phyloP scores from a whole-genome alignment of 2,329 filamentous ascomycete species.

The Onygena corvina region DNA sequence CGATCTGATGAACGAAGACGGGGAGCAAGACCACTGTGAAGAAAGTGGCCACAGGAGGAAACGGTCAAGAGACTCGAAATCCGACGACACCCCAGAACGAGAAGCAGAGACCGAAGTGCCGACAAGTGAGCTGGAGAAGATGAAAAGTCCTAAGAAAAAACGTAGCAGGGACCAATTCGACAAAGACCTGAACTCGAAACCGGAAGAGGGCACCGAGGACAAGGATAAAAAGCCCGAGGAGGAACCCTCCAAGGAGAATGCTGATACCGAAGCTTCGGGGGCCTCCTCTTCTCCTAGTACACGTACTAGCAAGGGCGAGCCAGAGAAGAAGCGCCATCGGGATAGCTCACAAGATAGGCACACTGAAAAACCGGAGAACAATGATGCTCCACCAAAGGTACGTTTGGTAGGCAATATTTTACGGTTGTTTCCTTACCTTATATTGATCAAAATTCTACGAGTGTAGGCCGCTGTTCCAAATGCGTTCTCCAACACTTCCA shows the following conservation, averaged over 20 bases:
- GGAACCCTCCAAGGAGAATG: slow-evolving; percentile 4
- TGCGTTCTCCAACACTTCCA: slow-evolving; percentile 34
- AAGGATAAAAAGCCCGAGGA: slow-evolving; percentile 11
- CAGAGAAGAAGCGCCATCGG: slow-evolving; percentile 35
- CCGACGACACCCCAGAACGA: slow-evolving; percentile 13
- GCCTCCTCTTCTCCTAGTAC: slow-evolving; percentile 1
- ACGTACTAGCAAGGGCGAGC: slow-evolving; percentile 23
- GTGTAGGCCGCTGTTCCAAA: slow-evolving; percentile 16
- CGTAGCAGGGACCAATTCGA: slow-evolving; percentile 35
- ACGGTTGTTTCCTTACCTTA: too few relatives aligned
- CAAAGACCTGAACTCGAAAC: slow-evolving; percentile 22
- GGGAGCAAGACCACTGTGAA: slow-evolving; percentile 14
- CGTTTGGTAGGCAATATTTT: too few relatives aligned
- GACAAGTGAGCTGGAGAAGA: slow-evolving; percentile 14
- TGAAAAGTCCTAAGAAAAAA: slow-evolving; percentile 33
- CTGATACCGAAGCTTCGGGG: slow-evolving; percentile 8
- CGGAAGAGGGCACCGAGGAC: slow-evolving; percentile 13
- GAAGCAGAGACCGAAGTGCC: slow-evolving; percentile 3
- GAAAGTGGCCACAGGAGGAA: slow-evolving; percentile 25
- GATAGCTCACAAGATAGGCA: slow-evolving; percentile 31
- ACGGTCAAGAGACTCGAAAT: slow-evolving; percentile 23
- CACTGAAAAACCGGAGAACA: slow-evolving; percentile 14
- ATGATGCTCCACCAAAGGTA: slow-evolving; percentile 4
- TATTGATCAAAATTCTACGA: neutral
- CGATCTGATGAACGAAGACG: slow-evolving; percentile 29